Base-by-base conservation (phyloP, 208 protist genomes). In the Acanthamoeba culbertsoni region DNA sequence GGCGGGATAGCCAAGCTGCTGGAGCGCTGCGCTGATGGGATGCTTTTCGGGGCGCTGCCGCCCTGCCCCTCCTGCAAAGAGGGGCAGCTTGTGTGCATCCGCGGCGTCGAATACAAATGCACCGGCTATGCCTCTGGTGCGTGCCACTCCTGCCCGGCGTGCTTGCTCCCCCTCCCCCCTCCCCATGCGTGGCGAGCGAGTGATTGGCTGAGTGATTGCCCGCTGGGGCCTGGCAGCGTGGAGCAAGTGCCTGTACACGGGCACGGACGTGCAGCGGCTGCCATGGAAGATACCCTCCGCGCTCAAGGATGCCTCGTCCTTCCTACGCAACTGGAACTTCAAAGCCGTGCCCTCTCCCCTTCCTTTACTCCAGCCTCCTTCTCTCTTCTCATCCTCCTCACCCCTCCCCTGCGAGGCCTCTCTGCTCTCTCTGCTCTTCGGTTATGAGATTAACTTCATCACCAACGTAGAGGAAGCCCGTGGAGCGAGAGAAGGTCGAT, bases 201-300 rank as follows among this genome's bases (percentile, higher is more conserved):
- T 77, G 33, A 14, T 10, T 26, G 4, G 4, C 8, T 10, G 4
- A 42, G 5, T 23, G 4, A 77, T 77, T 40, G 12, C 20, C 23
- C 43, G 7, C 4, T 14, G 31, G 10, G 4, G 3, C 8, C 4
- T 16, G 40, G 12, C 40, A 65, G 82, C 82, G 55, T 90, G 82
- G 82, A 90, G 82, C 82, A 90, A 90, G 55, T 90, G 82, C 82
- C n/a, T 35, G 14, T 90, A 43, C 53, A 48, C 77, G 31, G 77
- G 48, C 8, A 63, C 51, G 18, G 75, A 88, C 46, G 77, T 88
- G 46, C 18, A 88, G 77, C 43, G 77, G 16, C 18, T 55, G 46
- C 42, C 77, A 35, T 88, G 77, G 77, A 88, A 88, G 77, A 62
- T 88, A 8, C 77, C 77, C 28, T 79, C 68, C 6, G 51, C 33